A percentile compares a stretch with the other conserved stretches of the same genome.
phyloP scores from a whole-genome alignment of 768 basidiomycete species.

The Suillus subalutaceus region DNA sequence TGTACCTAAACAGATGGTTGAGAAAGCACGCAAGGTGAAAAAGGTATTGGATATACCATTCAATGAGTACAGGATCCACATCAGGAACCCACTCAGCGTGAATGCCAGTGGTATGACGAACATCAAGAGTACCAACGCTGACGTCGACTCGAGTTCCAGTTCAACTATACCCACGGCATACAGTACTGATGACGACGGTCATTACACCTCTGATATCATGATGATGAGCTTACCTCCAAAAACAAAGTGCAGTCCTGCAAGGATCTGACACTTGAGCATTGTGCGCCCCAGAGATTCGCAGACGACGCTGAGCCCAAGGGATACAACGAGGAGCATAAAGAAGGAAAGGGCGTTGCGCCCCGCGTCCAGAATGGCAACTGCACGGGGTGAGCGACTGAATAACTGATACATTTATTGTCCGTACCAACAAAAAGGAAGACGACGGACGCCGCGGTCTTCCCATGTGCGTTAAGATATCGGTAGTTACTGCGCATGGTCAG shows the following conservation, averaged over 20 bases:
- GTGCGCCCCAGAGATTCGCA: conserved; percentile 82
- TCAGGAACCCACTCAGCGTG: conserved; percentile 91
- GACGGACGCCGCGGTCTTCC: conserved; percentile 69
- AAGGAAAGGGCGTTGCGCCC: conserved; percentile 93
- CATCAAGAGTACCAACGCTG: conserved; percentile 78
- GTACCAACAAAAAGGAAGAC: conserved; percentile 92
- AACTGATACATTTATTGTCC: conserved; percentile 27
- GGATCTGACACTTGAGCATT: conserved; percentile 81
- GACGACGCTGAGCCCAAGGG: conserved; percentile 90
- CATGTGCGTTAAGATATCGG: conserved; percentile 90
- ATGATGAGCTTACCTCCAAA: conserved; percentile 81
- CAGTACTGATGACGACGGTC: conserved; percentile 53
- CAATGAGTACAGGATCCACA: conserved; percentile 93
- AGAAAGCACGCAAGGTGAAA: not conserved
- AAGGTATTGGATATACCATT: conserved; percentile 59
- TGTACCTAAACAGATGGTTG: conserved; percentile 57
- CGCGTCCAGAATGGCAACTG: conserved; percentile 94
- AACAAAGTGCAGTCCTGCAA: conserved; percentile 86
- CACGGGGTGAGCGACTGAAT: conserved; percentile 9
- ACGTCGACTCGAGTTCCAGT: conserved; percentile 88
- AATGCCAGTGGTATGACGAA: conserved; percentile 95
- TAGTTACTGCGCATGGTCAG: conserved; percentile 63
- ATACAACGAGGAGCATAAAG: conserved; percentile 92
- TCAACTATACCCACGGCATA: conserved; percentile 96
- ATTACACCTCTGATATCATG: conserved; percentile 1